A percentile compares a stretch with the other conserved stretches of the same genome.
Conservation (phyloP, 2,329 filamentous ascomycete genomes). For the Apiospora marii region DNA sequence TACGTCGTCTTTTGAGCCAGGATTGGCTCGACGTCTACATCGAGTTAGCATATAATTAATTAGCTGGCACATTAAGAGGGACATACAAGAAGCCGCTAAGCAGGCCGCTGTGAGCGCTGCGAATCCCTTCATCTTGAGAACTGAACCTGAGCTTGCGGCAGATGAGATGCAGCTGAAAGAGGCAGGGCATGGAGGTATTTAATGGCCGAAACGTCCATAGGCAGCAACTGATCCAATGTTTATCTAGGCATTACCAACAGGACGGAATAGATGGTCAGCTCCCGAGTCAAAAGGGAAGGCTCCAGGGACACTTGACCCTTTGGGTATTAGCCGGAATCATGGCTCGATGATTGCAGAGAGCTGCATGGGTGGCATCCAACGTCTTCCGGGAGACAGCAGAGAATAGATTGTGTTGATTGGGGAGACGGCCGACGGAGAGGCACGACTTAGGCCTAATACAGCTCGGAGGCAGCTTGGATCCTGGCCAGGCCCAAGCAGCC, state of each 20-base stretch:
- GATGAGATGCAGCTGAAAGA: conserved; percentile 3
- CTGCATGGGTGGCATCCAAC: conserved; percentile 19
- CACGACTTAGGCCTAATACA: conserved; percentile 13
- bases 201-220: background rate
- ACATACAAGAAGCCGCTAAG: conserved; percentile 41
- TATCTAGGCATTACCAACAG: conserved; percentile 17
- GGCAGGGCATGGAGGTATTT: conserved; percentile 14
- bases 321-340: conserved; percentile 20
- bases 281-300: conserved; percentile 13
- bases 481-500: conserved; percentile 13
- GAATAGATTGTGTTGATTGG: background rate
- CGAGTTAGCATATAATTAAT: background rate
- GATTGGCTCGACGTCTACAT: conserved; percentile 37
- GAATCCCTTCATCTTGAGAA: conserved; percentile 38
- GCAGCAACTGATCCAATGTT: background rate
- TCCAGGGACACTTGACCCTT: background rate
- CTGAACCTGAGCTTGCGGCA: background rate
- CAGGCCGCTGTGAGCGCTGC: conserved; percentile 40
- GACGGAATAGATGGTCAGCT: conserved; percentile 15
- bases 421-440: background rate
- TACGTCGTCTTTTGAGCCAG: conserved; percentile 37
- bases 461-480: conserved; percentile 5
- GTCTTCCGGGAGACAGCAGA: conserved; percentile 15
- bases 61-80: background rate
- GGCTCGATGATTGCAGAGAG: conserved; percentile 6